phyloP scores from a whole-genome alignment of 495 filamentous ascomycete genomes.

The Gamarada debralockiae region DNA sequence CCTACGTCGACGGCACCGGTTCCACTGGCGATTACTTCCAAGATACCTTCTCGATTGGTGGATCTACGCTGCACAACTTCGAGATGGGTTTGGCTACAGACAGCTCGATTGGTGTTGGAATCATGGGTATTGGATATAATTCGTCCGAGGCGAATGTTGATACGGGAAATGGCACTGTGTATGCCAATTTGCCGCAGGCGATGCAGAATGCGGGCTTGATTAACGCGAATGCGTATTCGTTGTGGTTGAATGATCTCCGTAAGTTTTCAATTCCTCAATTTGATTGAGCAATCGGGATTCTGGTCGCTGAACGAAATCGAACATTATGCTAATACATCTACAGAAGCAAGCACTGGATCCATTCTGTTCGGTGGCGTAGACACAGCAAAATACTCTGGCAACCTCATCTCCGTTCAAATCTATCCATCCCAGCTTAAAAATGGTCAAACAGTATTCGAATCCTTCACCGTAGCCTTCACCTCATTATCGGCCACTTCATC shows the following conservation, averaged over 20 bases:
- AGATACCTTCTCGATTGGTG: constrained; percentile 73
- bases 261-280: constrained; percentile 18
- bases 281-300: neutral
- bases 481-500: constrained; percentile 40
- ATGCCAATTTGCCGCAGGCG: constrained; percentile 75
- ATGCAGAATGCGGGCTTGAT: constrained; percentile 73
- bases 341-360: constrained; percentile 61
- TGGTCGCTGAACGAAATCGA: neutral
- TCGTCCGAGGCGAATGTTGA: constrained; percentile 71
- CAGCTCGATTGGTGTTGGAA: constrained; percentile 69
- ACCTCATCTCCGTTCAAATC: constrained; percentile 64
- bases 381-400: constrained; percentile 74
- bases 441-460: constrained; percentile 28
- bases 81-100: constrained; percentile 80
- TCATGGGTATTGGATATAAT: constrained; percentile 85
- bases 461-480: constrained; percentile 76
- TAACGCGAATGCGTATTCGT: constrained; percentile 78
- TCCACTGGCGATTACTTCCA: constrained; percentile 77
- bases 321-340: neutral
- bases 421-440: constrained; percentile 37
- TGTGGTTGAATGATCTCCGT: constrained; percentile 82
- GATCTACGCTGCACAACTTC: constrained; percentile 57
- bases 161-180: constrained; percentile 40
- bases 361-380: constrained; percentile 94
- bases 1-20: constrained; percentile 78